Evolutionary conservation across 331 rosid species (phyloP), one percentile per base, ranked within the genome.

Genomic region (Pyracantha coccinea): DNA sequence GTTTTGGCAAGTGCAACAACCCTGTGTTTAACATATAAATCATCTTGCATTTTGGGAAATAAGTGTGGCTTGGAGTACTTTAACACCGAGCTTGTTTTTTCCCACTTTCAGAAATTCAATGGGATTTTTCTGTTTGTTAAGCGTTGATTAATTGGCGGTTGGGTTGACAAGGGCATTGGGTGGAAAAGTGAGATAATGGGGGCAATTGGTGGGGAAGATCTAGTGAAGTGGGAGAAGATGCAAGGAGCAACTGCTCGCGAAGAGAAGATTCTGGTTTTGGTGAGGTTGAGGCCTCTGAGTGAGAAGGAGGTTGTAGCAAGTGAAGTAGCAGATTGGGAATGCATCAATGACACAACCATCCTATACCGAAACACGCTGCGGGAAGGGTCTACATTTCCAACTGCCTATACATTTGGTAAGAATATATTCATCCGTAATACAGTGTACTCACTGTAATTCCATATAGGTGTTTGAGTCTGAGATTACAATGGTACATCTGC

Each of bases 341-440:
- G 97, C 89, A 92, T 95, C 82, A 92, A 92, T 76, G 99, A 88
- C 54, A 95, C 92, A 66, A 89, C 97, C 61, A 76, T 95, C 68
- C 81, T 95, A 79, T 95, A 95, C 77, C 82, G 97, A 77, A 95
- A 95, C 72, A 92, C 97, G 7, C 82, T 95, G 75, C 89, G 97
- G 29, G 99, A 95, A 86, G 99, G 99, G 70, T 95, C 99, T 72
- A 92, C 97, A 72, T 95, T 92, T 86, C 97, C 99, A 69, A 92
- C 80, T 75, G 97, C 99, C 44, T 90, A 92, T 87, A 71, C 97
- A 41, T 95, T 95, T 89, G 99, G 99, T 95, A 85, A 84, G 89
- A 68, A 52, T 77, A 21, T 61, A 32, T n/a, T 79, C n/a, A 45
- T 72, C 54, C 68, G 59, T 41, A 21, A 21, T 61, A 17, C 55